These are phyloP conservation scores for Ophiocordyceps camponoti-floridani DNA, from an alignment of 2,329 filamentous ascomycete genomes.

Conservation along the genomic window DNA sequence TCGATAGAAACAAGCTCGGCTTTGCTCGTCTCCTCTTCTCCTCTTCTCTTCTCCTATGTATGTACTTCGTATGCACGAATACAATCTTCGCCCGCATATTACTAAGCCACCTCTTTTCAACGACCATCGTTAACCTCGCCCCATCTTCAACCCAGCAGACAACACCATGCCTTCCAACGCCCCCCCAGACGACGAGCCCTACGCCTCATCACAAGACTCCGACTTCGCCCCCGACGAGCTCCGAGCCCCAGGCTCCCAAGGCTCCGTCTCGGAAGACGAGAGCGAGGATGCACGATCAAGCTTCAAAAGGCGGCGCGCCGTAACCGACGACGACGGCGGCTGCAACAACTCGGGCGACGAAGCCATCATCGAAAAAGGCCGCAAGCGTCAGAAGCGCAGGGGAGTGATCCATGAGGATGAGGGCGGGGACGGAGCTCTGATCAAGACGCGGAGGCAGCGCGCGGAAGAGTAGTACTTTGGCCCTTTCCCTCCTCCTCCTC, in stretches of 20 bases:
- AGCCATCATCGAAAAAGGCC: conserved; percentile 44
- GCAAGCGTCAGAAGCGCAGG: conserved; percentile 29
- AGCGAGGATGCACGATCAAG: conserved; percentile 12
- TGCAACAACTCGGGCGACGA: conserved; percentile 60
- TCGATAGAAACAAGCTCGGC: neutral
- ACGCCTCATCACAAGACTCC: conserved; percentile 55
- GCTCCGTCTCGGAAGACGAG: conserved; percentile 27
- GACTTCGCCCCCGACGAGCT: conserved; percentile 49
- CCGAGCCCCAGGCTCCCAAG: conserved; percentile 26
- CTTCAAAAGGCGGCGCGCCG: conserved; percentile 8
- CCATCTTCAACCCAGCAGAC: neutral
- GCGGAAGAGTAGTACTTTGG: conserved; percentile 33
- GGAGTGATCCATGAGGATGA: conserved; percentile 28
- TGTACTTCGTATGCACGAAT: too few relatives aligned
- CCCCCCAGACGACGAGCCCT: conserved; percentile 36
- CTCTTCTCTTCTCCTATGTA: neutral
- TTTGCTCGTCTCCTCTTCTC: neutral
- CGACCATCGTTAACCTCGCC: too few relatives aligned
- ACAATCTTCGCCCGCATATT: neutral
- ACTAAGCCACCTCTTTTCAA: neutral
- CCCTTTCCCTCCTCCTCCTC: neutral
- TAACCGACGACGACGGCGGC: conserved; percentile 28
- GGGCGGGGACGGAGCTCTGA: conserved; percentile 40
- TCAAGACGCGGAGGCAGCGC: conserved; percentile 57
- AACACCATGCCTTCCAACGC: conserved; percentile 13